Evolutionary conservation across 1,284 basidiomycete genomes (phyloP).

Genomic region (Tausonia pullulans): DNA sequence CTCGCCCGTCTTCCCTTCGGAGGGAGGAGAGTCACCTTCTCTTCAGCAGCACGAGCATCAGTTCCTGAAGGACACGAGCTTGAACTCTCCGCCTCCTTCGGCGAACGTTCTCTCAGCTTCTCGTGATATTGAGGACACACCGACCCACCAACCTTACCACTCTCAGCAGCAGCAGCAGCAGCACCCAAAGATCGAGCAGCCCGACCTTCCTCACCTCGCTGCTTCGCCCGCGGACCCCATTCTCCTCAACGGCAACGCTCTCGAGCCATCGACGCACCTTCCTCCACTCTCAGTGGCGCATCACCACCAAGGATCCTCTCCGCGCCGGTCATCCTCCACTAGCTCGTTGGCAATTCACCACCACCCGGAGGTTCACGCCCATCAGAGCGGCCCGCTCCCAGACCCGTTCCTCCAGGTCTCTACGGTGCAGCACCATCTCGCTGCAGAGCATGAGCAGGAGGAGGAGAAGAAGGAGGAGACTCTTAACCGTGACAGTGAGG

Average conservation of each 20-base stretch:
- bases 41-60: no score
- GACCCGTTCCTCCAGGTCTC: slow-evolving; percentile 36
- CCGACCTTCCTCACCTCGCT: background rate
- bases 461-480: background rate
- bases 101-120: no score
- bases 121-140: no score
- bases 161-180: no score
- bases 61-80: no score
- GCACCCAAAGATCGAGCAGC: background rate
- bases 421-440: slow-evolving; percentile 21
- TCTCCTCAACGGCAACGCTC: slow-evolving; percentile 9
- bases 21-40: no score
- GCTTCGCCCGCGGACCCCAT: slow-evolving; percentile 5
- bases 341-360: no score
- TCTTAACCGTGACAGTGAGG: slow-evolving; percentile 31
- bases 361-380: slow-evolving; percentile 19
- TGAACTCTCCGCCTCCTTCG: no score
- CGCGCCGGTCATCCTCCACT: background rate
- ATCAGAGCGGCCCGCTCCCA: slow-evolving; percentile 31
- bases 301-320: slow-evolving; percentile 23
- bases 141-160: no score
- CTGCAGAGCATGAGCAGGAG: background rate
- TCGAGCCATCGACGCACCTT: slow-evolving; percentile 25
- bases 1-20: background rate
- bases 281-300: slow-evolving; percentile 18